These are phyloP conservation scores for Melanomma pulvis-pyrius DNA, from an alignment of 495 filamentous ascomycete species.

Conservation along the genomic window DNA sequence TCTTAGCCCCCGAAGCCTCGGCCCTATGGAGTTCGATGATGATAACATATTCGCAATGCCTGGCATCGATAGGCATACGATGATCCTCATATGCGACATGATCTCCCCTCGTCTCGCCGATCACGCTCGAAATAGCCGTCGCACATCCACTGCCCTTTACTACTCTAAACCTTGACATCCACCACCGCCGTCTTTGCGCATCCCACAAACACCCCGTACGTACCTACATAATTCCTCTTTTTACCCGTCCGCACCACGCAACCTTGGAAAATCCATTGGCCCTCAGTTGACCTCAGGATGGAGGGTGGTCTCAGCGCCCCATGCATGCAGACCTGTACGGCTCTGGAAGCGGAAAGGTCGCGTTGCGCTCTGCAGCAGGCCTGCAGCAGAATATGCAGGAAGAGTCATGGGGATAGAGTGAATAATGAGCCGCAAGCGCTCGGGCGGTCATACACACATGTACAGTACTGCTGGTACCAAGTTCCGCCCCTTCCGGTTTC, in stretches of 20 bases:
- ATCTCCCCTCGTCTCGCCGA: no score
- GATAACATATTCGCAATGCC: no score
- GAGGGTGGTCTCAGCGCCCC: conserved; percentile 31
- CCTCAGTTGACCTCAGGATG: conserved; percentile 1
- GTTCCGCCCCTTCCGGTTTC: no score
- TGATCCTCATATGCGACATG: no score
- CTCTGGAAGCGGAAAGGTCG: neutral
- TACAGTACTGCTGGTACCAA: no score
- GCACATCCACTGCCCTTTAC: no score
- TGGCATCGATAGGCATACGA: no score
- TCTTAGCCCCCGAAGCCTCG: no score
- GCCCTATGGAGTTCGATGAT: no score
- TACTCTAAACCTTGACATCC: no score
- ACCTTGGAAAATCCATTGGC: neutral
- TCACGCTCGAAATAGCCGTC: no score
- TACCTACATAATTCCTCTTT: neutral
- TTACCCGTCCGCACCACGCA: neutral
- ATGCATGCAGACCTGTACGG: conserved; percentile 24
- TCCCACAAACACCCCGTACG: neutral
- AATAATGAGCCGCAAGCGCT: conserved; percentile 37
- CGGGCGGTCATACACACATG: neutral
- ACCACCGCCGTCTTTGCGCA: neutral
- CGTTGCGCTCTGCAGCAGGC: neutral
- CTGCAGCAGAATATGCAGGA: conserved; percentile 32
- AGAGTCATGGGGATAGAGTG: conserved; percentile 1